Evolutionary conservation across 1,284 basidiomycete genomes (phyloP).

Genomic region (Ganoderma boninense): DNA sequence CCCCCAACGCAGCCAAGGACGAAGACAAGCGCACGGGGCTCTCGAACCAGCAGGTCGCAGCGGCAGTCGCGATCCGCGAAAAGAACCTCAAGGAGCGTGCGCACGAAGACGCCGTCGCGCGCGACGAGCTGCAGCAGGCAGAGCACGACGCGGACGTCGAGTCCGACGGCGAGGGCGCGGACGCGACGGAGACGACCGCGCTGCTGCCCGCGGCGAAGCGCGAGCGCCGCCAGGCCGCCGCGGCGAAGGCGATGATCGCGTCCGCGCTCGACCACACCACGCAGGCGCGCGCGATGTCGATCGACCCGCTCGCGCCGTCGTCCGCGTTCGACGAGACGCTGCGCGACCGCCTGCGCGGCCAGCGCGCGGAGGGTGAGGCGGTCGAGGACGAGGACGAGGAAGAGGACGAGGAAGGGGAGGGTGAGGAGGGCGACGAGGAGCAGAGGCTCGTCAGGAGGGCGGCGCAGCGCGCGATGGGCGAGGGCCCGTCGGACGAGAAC

Average conservation of each 20-base stretch:
- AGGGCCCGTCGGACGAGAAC: conserved; percentile 37
- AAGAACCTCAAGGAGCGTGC: conserved; percentile 70
- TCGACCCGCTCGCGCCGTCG: conserved; percentile 87
- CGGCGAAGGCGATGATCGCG: conserved; percentile 23
- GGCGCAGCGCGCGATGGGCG: conserved; percentile 34
- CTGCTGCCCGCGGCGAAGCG: conserved; percentile 40
- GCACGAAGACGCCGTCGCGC: conserved; percentile 25
- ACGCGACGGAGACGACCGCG: conserved; percentile 53
- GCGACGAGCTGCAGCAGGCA: conserved; percentile 21
- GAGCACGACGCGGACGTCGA: conserved; percentile 36
- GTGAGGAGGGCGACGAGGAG: conserved; percentile 45
- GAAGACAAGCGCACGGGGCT: conserved; percentile 85
- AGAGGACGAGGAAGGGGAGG: conserved; percentile 39
- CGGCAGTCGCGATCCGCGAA: conserved; percentile 86
- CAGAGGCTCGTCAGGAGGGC: not conserved
- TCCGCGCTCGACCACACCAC: conserved; percentile 34
- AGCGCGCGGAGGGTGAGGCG: conserved; percentile 29
- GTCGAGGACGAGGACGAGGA: conserved; percentile 40
- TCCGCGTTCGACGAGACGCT: conserved; percentile 84
- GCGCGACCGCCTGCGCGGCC: conserved; percentile 62
- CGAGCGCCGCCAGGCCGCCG: conserved; percentile 32
- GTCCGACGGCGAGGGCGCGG: conserved; percentile 45
- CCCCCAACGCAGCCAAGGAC: conserved; percentile 58
- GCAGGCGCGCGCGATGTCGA: conserved; percentile 62
- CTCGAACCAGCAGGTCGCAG: conserved; percentile 73